phyloP scores from a whole-genome alignment of 73 alveolate species.

The Loxodes magnus region DNA sequence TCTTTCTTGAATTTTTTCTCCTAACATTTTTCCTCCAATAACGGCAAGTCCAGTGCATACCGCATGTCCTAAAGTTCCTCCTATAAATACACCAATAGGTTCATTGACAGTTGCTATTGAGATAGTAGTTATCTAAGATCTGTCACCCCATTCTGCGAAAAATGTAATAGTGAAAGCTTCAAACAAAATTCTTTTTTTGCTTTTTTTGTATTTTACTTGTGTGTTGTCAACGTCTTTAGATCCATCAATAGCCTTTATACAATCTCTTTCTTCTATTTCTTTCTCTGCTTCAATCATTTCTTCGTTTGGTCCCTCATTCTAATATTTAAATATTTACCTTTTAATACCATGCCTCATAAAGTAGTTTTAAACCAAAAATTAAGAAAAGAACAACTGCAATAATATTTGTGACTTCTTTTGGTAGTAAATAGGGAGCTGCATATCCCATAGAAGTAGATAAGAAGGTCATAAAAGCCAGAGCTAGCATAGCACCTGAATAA shows the following conservation, averaged over 20 bases:
- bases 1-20: conserved; percentile 22
- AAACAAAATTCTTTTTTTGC: too few relatives aligned
- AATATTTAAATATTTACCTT: too few relatives aligned
- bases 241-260: too few relatives aligned
- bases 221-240: too few relatives aligned
- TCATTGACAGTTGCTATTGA: conserved; percentile 17
- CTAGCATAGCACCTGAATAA: background rate
- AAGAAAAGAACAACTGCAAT: background rate
- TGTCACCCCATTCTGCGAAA: conserved; percentile 34
- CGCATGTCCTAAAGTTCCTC: conserved; percentile 34
- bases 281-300: too few relatives aligned
- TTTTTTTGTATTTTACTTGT: too few relatives aligned
- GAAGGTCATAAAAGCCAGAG: background rate
- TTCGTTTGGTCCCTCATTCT: too few relatives aligned
- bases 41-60: conserved; percentile 32
- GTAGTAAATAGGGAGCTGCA: background rate
- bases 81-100: conserved; percentile 20
- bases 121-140: conserved; percentile 21
- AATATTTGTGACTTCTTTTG: background rate
- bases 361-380: background rate
- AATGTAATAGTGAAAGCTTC: conserved; percentile 18
- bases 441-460: background rate
- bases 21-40: conserved; percentile 30
- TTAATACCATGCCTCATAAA: background rate
- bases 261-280: too few relatives aligned